Percentiles rank a stretch among this genome's conserved stretches.
phyloP scores from a whole-genome alignment of 805 yeast genomes.

The Cyberlindnera maritima region DNA sequence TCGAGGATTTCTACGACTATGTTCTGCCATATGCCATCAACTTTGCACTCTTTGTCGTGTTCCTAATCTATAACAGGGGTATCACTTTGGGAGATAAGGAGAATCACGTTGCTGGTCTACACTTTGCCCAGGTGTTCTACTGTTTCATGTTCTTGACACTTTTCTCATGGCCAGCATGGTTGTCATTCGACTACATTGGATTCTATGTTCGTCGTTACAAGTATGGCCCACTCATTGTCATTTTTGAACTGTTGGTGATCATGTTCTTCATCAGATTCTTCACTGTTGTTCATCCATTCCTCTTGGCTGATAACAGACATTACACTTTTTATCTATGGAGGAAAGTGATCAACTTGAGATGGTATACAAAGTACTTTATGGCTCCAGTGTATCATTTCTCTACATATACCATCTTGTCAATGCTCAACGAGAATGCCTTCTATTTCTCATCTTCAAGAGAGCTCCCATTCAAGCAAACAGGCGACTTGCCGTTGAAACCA shows the following conservation, averaged over 20 bases:
- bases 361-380: slow-evolving; percentile 46
- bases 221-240: slow-evolving; percentile 28
- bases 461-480: slow-evolving; percentile 33
- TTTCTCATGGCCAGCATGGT: slow-evolving; percentile 78
- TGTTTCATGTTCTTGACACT: slow-evolving; percentile 59
- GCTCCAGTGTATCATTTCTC: slow-evolving; percentile 72
- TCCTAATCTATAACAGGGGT: slow-evolving; percentile 70
- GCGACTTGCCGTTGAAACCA: slow-evolving; percentile 38
- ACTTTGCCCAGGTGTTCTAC: slow-evolving; percentile 79
- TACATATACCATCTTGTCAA: slow-evolving; percentile 34
- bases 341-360: slow-evolving; percentile 50
- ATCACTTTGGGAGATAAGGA: slow-evolving; percentile 90
- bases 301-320: slow-evolving; percentile 93
- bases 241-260: slow-evolving; percentile 36
- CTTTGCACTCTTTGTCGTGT: slow-evolving; percentile 50
- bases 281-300: slow-evolving; percentile 83
- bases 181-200: slow-evolving; percentile 40
- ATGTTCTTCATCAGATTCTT: slow-evolving; percentile 49
- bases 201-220: slow-evolving; percentile 36
- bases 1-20: slow-evolving; percentile 33
- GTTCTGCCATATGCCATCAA: slow-evolving; percentile 53
- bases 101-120: slow-evolving; percentile 72
- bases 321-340: slow-evolving; percentile 85
- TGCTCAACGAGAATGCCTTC: slow-evolving; percentile 34
- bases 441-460: slow-evolving; percentile 35